Percentiles rank a stretch among this genome's conserved stretches.
Evolutionary conservation across 2,329 filamentous ascomycete genomes (phyloP).

Genomic region (Talaromyces albobiverticillius): DNA sequence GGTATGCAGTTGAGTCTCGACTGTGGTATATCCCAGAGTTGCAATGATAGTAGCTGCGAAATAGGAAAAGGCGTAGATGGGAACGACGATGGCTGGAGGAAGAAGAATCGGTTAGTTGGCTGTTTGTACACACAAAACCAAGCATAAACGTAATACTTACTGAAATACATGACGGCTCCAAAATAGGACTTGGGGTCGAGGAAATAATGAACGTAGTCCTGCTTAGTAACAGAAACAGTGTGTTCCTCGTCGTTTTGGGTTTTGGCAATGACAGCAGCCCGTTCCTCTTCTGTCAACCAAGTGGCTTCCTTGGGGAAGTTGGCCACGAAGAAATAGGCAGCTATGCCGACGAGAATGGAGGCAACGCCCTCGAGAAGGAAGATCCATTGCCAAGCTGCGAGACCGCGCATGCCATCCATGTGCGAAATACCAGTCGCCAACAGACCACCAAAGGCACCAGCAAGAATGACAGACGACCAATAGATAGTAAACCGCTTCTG

Average conservation of each 20-base stretch:
- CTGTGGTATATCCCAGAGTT: conserved; percentile 19
- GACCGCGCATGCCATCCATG: conserved; percentile 26
- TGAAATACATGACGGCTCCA: conserved; percentile 14
- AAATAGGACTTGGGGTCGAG: conserved; percentile 9
- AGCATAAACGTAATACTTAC: conserved; percentile 1
- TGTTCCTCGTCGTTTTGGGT: conserved; percentile 14
- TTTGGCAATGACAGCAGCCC: conserved; percentile 18
- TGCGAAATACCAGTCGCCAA: conserved; percentile 25
- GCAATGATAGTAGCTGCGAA: conserved; percentile 26
- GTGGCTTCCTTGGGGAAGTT: conserved; percentile 24
- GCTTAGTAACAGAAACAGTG: not conserved
- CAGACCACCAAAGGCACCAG: conserved; percentile 27
- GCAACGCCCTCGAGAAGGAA: conserved; percentile 29
- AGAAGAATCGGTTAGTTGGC: conserved; percentile 6
- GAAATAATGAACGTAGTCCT: conserved; percentile 9
- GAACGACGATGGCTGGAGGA: conserved; percentile 19
- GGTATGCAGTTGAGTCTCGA: conserved; percentile 26
- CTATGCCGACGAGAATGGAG: conserved; percentile 23
- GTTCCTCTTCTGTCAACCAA: conserved; percentile 24
- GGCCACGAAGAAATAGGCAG: conserved; percentile 20
- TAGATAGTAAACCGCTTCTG: conserved; percentile 25
- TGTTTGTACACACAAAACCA: not conserved
- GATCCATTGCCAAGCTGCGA: conserved; percentile 30
- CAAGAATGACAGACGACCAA: conserved; percentile 22
- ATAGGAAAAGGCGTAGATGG: conserved; percentile 24